Evolutionary conservation across 2,329 filamentous ascomycete species (phyloP).

Genomic region (Fusarium camptoceras): DNA sequence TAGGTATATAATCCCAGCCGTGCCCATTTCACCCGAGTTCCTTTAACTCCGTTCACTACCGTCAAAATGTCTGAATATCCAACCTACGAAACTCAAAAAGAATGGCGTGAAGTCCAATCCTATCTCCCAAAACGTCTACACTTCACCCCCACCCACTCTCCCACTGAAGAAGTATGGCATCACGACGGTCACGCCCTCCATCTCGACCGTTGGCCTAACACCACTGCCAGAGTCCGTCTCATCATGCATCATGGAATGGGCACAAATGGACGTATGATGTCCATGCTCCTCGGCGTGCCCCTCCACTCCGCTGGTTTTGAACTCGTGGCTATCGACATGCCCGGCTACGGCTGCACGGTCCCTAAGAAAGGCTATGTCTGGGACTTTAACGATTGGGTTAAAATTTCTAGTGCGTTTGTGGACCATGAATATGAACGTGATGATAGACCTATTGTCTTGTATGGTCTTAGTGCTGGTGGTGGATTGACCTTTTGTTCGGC

Average conservation of each 20-base stretch:
- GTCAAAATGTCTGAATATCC: not conserved
- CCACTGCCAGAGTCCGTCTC: not conserved
- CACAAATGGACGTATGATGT: slow-evolving; percentile 23
- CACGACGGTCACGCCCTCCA: slow-evolving; percentile 12
- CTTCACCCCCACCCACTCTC: not conserved
- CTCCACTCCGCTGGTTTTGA: slow-evolving; percentile 10
- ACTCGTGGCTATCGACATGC: slow-evolving; percentile 19
- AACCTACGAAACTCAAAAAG: slow-evolving; percentile 2
- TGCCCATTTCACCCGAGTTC: too few species aligned
- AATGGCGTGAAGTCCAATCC: slow-evolving; percentile 7
- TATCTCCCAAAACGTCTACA: slow-evolving; percentile 9
- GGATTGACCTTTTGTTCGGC: slow-evolving; percentile 7
- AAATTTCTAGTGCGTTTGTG: not conserved
- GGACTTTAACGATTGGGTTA: slow-evolving; percentile 9
- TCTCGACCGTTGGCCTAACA: slow-evolving; percentile 16
- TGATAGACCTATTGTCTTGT: not conserved
- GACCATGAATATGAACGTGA: slow-evolving; percentile 4
- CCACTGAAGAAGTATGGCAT: slow-evolving; percentile 17
- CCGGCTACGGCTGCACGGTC: slow-evolving; percentile 4
- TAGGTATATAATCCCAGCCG: not conserved
- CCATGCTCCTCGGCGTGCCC: slow-evolving; percentile 14
- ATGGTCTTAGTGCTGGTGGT: not conserved
- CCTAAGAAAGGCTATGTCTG: not conserved
- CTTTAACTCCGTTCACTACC: too few species aligned
- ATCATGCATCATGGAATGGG: slow-evolving; percentile 22